Evolutionary conservation across 2,329 filamentous ascomycete genomes (phyloP), one percentile per base, ranked within the genome.

Genomic region (Simplicillium aogashimaense): DNA sequence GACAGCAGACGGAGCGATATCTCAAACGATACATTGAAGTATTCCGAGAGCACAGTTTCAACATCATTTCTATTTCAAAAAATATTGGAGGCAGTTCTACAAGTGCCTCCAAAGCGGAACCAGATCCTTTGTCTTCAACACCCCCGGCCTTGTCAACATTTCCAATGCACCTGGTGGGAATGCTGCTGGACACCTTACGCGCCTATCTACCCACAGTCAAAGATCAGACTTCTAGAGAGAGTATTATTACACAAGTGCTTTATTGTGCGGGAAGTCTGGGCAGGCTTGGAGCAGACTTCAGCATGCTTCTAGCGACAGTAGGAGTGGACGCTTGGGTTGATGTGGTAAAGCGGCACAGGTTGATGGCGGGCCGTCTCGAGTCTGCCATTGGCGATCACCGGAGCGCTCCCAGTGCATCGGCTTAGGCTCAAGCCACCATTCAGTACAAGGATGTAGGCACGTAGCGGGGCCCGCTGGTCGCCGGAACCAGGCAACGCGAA

Each of bases 11-110:
- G 1, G 92, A 97, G 59, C 76, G 88, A 38, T 98, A 88, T 53
- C 66, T 98, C 34, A 98, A 97, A 60, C 77, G 89, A 36, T 98
- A 94, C 60, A 86, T 98, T 52, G 92, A 98, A 57, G 88, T 98
- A 20, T 97, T 97, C 58, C 83, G 92, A 39, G 92, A 98, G 61
- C 92, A 98, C 61, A 95, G 86, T 56, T 98, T 98, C 59, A 85
- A 83, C 34, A 94, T 97, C 44, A 79, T 97, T 20, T 94, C 87
- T 43, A 87, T 97, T 73, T 95, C 94, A 61, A 86, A 82, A 53
- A 92, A 83, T 53, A 87, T 97, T 0, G 69, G 75, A 3, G 71
- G 78, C 3, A 60, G 58, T 39, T 52, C 62, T 34, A 40, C 52
- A 11, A 41, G 41, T 1, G 40, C 50, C 31, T 10, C 35, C n/a